Base-by-base conservation (phyloP, 139 green algal genomes). In the Trebouxia sp. region DNA sequence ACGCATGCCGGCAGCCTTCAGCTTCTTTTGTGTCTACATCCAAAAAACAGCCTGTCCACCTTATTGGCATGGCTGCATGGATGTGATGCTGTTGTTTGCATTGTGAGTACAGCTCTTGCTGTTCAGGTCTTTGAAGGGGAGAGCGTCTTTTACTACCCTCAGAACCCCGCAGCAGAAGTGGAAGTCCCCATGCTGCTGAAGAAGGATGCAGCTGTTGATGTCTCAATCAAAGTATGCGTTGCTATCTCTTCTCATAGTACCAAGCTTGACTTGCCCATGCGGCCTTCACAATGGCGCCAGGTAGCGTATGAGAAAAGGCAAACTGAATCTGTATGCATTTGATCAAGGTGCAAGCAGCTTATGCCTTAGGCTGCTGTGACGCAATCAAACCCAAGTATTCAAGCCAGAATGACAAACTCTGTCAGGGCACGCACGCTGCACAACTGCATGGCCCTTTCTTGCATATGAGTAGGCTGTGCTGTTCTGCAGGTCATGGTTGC, bases 71-170 rank as follows among this genome's bases (percentile, higher is more conserved):
- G n/a, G n/a, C n/a, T n/a, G n/a, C n/a, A n/a, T 70, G 32, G 58
- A 24, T 70, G 58, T 2, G 26, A n/a, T 70, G 58, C 58, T 70
- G 20, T 15, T 56, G 48, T 15, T 15, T 56, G 48, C 48, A 56
- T 15, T 56, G 48, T 56, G 15, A 15, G 48, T 15, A n/a, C n/a
- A n/a, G n/a, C n/a, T n/a, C n/a, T n/a, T 85, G 87, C 77, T 2
- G 89, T 93, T 79, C 89, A 93, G 86, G 79, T 95, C 6, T 89
- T 89, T 65, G 76, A 81, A 26, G 79, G 76, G 42, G 86, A 90
- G 51, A 82, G 78, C 78, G 9, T 85, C 17, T 83, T 87, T 55
- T 41, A 67, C 39, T 69, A 79, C 51, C 62, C 55, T n/a, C 30
- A 72, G 22, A 6, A 45, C 4, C 28, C 74, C 37, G 43, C 35